Conservation (phyloP, 148 eudicot genomes). For the Rhododendron ferrugineum region DNA sequence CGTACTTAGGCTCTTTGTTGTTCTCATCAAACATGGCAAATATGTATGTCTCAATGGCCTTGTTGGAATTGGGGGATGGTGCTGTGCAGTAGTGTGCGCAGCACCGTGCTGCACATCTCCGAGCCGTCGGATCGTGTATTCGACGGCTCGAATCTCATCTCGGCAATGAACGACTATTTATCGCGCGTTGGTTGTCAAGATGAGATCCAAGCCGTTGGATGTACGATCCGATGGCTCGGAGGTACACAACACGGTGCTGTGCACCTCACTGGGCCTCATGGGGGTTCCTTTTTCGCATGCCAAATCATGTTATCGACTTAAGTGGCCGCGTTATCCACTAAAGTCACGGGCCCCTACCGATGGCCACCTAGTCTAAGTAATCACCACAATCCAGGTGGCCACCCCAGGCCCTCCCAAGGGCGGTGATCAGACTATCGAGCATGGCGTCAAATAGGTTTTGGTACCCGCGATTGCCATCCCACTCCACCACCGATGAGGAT, state of each 20-base stretch:
- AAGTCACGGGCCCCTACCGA: background rate
- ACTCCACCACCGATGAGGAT: background rate
- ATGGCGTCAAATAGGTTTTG: conserved; percentile 10
- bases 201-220: too few relatives aligned
- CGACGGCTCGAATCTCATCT: too few relatives aligned
- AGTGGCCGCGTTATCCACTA: background rate
- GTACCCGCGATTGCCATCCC: background rate
- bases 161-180: too few relatives aligned
- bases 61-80: background rate
- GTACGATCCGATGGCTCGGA: too few relatives aligned
- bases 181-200: too few relatives aligned
- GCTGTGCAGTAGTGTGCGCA: too few relatives aligned
- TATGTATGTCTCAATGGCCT: conserved; percentile 4
- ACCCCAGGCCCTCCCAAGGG: conserved; percentile 5
- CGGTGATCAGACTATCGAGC: background rate
- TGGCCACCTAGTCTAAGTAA: conserved; percentile 6
- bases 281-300: conserved; percentile 2
- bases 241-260: too few relatives aligned
- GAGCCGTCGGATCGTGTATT: too few relatives aligned
- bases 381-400: background rate
- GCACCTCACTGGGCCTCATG: conserved; percentile 1
- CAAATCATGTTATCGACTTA: background rate
- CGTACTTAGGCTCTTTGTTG: background rate
- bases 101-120: too few relatives aligned
- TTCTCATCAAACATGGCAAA: conserved; percentile 17